Percentiles rank a stretch among this genome's conserved stretches.
phyloP scores from a whole-genome alignment of 306 rosid species.

The Sesbania bispinosa region DNA sequence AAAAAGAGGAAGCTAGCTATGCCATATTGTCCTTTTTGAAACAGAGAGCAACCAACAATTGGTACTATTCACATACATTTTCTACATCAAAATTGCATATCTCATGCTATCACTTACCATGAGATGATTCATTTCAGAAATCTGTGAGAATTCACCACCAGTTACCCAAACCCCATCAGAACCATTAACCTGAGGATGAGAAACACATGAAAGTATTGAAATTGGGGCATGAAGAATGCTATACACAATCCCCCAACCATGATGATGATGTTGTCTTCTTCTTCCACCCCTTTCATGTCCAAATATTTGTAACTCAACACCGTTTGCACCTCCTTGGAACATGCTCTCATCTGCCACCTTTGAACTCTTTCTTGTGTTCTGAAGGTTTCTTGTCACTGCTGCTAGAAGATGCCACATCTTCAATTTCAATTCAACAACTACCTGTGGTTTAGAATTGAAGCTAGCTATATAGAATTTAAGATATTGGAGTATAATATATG shows the following conservation, averaged over 20 bases:
- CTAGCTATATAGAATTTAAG: too few relatives aligned
- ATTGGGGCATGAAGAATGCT: slow-evolving; percentile 61
- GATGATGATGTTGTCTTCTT: slow-evolving; percentile 17
- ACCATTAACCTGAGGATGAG: slow-evolving; percentile 59
- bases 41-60: not conserved
- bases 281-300: slow-evolving; percentile 25
- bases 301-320: slow-evolving; percentile 36
- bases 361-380: slow-evolving; percentile 58
- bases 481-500: not conserved
- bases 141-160: slow-evolving; percentile 54
- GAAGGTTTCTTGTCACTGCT: slow-evolving; percentile 46
- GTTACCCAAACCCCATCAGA: slow-evolving; percentile 72
- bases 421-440: too few relatives aligned
- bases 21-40: too few relatives aligned
- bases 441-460: too few relatives aligned
- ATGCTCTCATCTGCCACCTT: slow-evolving; percentile 91
- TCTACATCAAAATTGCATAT: slow-evolving; percentile 91
- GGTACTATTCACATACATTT: not conserved
- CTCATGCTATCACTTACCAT: slow-evolving; percentile 98
- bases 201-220: slow-evolving; percentile 68
- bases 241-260: slow-evolving; percentile 45
- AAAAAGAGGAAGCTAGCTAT: not conserved
- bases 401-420: slow-evolving; percentile 44
- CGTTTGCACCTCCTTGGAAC: slow-evolving; percentile 46
- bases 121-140: slow-evolving; percentile 81